Percentiles rank a stretch among this genome's conserved stretches.
phyloP scores from a whole-genome alignment of 176 grass and related monocot genomes.

The Eremochloa ophiuroides region DNA sequence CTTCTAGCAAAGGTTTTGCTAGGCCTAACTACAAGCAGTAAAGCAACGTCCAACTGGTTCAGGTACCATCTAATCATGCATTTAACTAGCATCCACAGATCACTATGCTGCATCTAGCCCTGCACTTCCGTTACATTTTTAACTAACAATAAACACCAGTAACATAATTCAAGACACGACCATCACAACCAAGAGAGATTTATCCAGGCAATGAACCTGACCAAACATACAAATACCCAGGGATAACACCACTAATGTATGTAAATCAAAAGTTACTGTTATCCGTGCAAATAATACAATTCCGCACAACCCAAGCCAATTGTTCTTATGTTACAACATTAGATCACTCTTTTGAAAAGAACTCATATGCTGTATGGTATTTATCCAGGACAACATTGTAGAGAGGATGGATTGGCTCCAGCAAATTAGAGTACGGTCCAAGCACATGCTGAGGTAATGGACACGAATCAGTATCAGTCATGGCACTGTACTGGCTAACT shows the following conservation, averaged over 20 bases:
- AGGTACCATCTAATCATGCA: too few relatives aligned
- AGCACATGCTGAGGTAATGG: constrained; percentile 62
- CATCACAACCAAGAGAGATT: neutral
- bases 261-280: neutral
- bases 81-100: neutral
- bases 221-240: neutral
- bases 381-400: constrained; percentile 74
- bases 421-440: constrained; percentile 87
- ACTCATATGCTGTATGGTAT: constrained; percentile 57
- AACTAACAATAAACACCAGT: neutral
- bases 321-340: neutral
- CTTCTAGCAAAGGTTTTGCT: too few relatives aligned
- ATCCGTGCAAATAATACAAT: neutral
- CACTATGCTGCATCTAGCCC: neutral
- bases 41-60: too few relatives aligned
- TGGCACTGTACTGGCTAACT: constrained; percentile 64
- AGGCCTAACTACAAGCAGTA: too few relatives aligned
- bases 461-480: constrained; percentile 31
- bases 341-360: constrained; percentile 53
- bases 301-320: neutral
- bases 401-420: constrained; percentile 71
- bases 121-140: neutral
- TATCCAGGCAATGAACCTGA: neutral
- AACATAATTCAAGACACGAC: neutral
- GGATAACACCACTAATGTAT: neutral